These are phyloP conservation scores for Candida incommunis DNA, from an alignment of 805 yeast genomes.

Conservation along the genomic window DNA sequence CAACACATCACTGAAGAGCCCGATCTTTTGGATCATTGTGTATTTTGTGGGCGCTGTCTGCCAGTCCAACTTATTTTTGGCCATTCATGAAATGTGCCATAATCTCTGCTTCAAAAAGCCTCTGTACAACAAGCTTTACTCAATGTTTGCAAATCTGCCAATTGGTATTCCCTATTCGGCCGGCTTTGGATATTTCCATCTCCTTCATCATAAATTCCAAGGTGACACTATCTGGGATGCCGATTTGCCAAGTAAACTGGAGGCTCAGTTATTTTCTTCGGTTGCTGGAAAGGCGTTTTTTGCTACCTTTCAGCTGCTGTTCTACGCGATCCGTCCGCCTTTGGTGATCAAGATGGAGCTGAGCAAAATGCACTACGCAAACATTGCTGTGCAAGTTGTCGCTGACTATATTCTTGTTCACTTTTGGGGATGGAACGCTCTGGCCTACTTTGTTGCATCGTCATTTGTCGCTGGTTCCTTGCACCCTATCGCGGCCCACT, in stretches of 20 bases:
- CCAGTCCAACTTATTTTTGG: conserved; percentile 70
- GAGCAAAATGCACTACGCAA: conserved; percentile 61
- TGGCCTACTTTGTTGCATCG: conserved; percentile 54
- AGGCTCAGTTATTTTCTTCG: conserved; percentile 59
- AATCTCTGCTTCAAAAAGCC: conserved; percentile 75
- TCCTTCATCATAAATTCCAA: conserved; percentile 77
- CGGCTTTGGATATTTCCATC: conserved; percentile 79
- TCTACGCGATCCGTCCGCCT: conserved; percentile 85
- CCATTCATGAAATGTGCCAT: conserved; percentile 81
- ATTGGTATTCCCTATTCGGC: conserved; percentile 88
- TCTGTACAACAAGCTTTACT: conserved; percentile 57
- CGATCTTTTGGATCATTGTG: conserved; percentile 46
- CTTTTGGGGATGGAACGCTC: conserved; percentile 49
- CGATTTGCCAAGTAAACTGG: conserved; percentile 71
- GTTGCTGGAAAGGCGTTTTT: conserved; percentile 81
- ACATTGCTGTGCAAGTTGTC: conserved; percentile 41
- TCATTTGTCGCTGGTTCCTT: conserved; percentile 82
- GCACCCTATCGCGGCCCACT: conserved; percentile 93
- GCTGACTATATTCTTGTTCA: conserved; percentile 46
- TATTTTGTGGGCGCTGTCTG: conserved; percentile 78
- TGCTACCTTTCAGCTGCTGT: conserved; percentile 77
- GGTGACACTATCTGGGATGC: conserved; percentile 80
- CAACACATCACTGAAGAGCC: conserved; percentile 35
- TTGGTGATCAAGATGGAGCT: conserved; percentile 62
- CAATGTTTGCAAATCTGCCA: conserved; percentile 68